Evolutionary conservation across 306 rosid genomes (phyloP).

Genomic region (barrel medic (Medicago truncatula)): DNA sequence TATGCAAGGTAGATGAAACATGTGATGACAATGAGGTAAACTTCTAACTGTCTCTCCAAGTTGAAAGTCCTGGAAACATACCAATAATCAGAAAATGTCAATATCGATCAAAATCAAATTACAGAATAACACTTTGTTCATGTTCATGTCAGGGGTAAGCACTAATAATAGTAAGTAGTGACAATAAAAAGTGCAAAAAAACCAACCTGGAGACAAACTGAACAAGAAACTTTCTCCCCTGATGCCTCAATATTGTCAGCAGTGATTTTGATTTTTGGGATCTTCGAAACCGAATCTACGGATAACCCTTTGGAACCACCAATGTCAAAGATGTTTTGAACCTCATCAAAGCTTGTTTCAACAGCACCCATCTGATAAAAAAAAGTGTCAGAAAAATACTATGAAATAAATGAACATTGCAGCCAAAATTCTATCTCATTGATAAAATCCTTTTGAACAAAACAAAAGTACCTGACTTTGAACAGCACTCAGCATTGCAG

Average conservation of each 20-base stretch:
- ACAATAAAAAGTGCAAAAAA: neutral
- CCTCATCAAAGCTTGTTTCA: slow-evolving; percentile 83
- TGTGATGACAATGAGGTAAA: slow-evolving; percentile 95
- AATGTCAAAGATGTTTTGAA: slow-evolving; percentile 84
- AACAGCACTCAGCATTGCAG: slow-evolving; percentile 98
- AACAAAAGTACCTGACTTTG: slow-evolving; percentile 89
- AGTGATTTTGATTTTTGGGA: slow-evolving; percentile 81
- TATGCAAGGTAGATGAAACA: slow-evolving; percentile 98
- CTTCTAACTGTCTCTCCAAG: slow-evolving; percentile 94
- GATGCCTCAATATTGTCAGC: slow-evolving; percentile 72
- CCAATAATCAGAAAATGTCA: slow-evolving; percentile 41
- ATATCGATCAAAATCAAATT: slow-evolving; percentile 33
- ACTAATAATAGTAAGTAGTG: neutral
- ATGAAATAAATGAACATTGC: slow-evolving; percentile 21
- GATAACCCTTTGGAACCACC: slow-evolving; percentile 90
- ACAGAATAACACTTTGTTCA: neutral
- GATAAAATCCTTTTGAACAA: slow-evolving; percentile 1
- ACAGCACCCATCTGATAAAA: slow-evolving; percentile 87
- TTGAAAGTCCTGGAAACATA: slow-evolving; percentile 78
- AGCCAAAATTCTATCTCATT: slow-evolving; percentile 21
- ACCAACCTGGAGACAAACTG: slow-evolving; percentile 96
- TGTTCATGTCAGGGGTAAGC: neutral
- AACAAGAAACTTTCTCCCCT: slow-evolving; percentile 84
- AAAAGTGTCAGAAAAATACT: slow-evolving; percentile 37
- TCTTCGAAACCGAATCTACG: slow-evolving; percentile 79